Conservation (phyloP, 148 eudicot genomes). For the Vaccinium myrtillus region DNA sequence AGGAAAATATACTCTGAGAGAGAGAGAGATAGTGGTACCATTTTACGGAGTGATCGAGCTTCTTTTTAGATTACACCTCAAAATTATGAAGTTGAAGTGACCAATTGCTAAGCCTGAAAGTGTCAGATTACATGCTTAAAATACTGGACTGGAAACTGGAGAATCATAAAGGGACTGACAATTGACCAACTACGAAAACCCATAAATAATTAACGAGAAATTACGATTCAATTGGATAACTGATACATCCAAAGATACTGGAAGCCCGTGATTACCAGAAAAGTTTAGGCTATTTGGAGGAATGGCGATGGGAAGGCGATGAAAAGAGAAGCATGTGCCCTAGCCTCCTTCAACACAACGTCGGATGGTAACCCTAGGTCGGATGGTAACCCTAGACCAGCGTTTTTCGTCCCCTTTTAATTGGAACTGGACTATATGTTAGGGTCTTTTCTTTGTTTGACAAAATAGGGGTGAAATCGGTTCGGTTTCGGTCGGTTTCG, state of each 20-base stretch:
- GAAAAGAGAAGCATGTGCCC: background rate
- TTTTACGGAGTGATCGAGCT: background rate
- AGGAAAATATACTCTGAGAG: no score
- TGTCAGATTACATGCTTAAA: background rate
- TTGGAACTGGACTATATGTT: no score
- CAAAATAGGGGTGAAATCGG: no score
- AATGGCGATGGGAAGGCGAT: background rate
- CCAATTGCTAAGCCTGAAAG: constrained; percentile 11
- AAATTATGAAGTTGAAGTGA: background rate
- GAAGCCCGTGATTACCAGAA: background rate
- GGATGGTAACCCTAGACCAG: no score
- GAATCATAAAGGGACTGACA: background rate
- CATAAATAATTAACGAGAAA: background rate
- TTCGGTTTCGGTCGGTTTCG: no score
- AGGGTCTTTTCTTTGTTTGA: no score
- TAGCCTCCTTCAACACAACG: no score
- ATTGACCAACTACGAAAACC: no score
- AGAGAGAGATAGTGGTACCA: background rate
- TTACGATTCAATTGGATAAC: background rate
- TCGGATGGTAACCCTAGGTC: no score
- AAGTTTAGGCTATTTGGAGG: background rate
- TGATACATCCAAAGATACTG: background rate
- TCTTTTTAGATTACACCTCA: background rate
- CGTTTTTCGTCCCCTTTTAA: no score
- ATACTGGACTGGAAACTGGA: background rate